Percentiles rank a stretch among this genome's conserved stretches.
Conservation (phyloP, 148 eudicot species). For the Simmondsia chinensis region DNA sequence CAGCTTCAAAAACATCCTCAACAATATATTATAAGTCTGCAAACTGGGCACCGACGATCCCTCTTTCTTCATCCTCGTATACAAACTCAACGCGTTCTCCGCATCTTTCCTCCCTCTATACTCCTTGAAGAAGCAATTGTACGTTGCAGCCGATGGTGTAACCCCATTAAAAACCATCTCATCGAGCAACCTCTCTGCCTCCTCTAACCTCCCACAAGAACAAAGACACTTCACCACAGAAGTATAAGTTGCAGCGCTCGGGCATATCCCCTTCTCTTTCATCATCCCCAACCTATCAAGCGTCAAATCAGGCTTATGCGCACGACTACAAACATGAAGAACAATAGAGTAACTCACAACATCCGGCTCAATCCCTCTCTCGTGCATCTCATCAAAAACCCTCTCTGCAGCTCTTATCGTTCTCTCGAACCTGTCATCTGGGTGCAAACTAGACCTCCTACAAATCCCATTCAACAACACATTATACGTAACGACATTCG, state of each 20-base stretch:
- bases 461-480: slow-evolving; percentile 82
- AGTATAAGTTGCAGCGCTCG: slow-evolving; percentile 72
- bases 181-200: slow-evolving; percentile 53
- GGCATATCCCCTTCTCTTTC: slow-evolving; percentile 67
- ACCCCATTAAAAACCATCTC: slow-evolving; percentile 77
- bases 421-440: slow-evolving; percentile 68
- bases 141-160: slow-evolving; percentile 62
- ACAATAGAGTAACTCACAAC: slow-evolving; percentile 85
- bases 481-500: slow-evolving; percentile 75
- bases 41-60: slow-evolving; percentile 39
- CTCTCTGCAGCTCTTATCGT: slow-evolving; percentile 58
- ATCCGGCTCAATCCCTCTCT: slow-evolving; percentile 83
- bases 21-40: slow-evolving; percentile 60
- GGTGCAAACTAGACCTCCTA: slow-evolving; percentile 76
- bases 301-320: slow-evolving; percentile 65
- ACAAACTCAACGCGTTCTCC: slow-evolving; percentile 62
- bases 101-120: slow-evolving; percentile 75
- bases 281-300: slow-evolving; percentile 61
- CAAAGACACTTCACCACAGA: slow-evolving; percentile 91
- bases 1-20: slow-evolving; percentile 62
- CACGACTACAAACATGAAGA: slow-evolving; percentile 88
- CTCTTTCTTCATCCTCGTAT: slow-evolving; percentile 64
- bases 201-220: slow-evolving; percentile 77
- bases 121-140: slow-evolving; percentile 91
- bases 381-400: slow-evolving; percentile 75